These are phyloP conservation scores for Phialophora expanda DNA, from an alignment of 2,329 filamentous ascomycete genomes.

Conservation along the genomic window DNA sequence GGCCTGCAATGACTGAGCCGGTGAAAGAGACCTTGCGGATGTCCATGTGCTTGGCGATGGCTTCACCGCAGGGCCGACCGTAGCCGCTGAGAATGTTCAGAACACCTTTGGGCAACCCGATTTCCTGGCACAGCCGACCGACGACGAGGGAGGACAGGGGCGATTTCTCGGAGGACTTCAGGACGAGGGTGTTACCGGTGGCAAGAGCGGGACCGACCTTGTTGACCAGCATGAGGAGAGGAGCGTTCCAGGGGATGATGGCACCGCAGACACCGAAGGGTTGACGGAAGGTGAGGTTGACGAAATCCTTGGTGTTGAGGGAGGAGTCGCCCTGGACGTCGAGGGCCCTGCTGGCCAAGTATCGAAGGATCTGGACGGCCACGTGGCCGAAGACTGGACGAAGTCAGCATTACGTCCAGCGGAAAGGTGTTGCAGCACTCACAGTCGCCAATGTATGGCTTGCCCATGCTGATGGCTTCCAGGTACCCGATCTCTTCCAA, in stretches of 20 bases:
- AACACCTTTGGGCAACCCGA: slow-evolving; percentile 65
- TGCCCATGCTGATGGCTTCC: slow-evolving; percentile 59
- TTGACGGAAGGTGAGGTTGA: slow-evolving; percentile 64
- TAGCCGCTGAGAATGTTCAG: slow-evolving; percentile 63
- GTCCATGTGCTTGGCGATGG: slow-evolving; percentile 54
- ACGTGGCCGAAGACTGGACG: slow-evolving; percentile 69
- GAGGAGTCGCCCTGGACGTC: slow-evolving; percentile 53
- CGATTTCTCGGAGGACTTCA: slow-evolving; percentile 58
- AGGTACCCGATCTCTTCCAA: slow-evolving; percentile 53
- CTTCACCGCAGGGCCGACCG: slow-evolving; percentile 64
- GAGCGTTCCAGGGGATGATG: slow-evolving; percentile 59
- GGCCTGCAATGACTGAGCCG: slow-evolving; percentile 42
- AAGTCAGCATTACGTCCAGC: slow-evolving; percentile 1
- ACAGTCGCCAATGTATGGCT: slow-evolving; percentile 53
- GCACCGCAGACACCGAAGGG: slow-evolving; percentile 56
- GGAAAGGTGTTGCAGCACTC: slow-evolving; percentile 41
- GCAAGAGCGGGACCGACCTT: slow-evolving; percentile 65
- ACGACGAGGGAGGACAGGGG: slow-evolving; percentile 59
- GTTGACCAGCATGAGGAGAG: slow-evolving; percentile 48
- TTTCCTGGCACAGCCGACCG: slow-evolving; percentile 62
- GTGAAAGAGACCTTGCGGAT: slow-evolving; percentile 47
- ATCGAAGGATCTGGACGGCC: slow-evolving; percentile 74
- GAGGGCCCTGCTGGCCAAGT: slow-evolving; percentile 59
- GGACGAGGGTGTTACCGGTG: slow-evolving; percentile 61
- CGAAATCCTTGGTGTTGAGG: slow-evolving; percentile 52